Base-by-base conservation (phyloP, 2,329 filamentous ascomycete species). In the Tolypocladium tropicale region DNA sequence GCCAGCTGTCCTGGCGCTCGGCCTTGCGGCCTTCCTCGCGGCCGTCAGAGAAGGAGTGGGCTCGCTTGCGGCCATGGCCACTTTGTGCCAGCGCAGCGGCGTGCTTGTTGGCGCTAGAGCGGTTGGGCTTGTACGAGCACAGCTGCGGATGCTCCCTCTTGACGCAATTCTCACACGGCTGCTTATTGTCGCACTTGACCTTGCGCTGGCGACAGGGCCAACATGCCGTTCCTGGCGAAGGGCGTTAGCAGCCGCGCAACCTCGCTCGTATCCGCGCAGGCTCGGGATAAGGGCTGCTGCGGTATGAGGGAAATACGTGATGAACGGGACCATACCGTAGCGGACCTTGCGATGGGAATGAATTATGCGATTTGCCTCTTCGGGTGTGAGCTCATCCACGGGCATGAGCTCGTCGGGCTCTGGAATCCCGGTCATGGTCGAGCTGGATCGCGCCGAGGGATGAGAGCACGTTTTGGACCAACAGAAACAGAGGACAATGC, bases 171-270 rank as follows among this genome's bases (percentile, higher is more conserved):
- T 86, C 82, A 68, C 83, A 86, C 0, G 83, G 83, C 64, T 84
- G 78, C 67, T 85, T 82, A 68, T 85, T 86, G 71, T 86, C 83
- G 67, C 83, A 86, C 70, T 86, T 86, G 43, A 86, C 83, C 70
- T 86, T 86, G 60, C 83, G 77, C 68, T 86, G 83, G 50, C 83
- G 76, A 65, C 83, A 86, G 14, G 83, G 83, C 82, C 83, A 86
- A 64, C 83, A 86, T 5, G 81, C 81, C 46, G 81, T 84, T 57
- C 81, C 81, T 84, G 63, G 4, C 54, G 52, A 52, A 52, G 16
- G 11, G 46, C 18, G 34, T 53, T 33, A 50, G 46, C 14, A 14
- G 28, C 28, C 43, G 9, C 7, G 11, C 4, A 23, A 16, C 23
- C 14, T 50, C 18, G 10, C 5, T 14, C 46, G 6, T 18, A 21